A percentile compares a stretch with the other conserved stretches of the same genome.
Evolutionary conservation across 495 filamentous ascomycete species (phyloP).

Genomic region (Letharia columbiana): DNA sequence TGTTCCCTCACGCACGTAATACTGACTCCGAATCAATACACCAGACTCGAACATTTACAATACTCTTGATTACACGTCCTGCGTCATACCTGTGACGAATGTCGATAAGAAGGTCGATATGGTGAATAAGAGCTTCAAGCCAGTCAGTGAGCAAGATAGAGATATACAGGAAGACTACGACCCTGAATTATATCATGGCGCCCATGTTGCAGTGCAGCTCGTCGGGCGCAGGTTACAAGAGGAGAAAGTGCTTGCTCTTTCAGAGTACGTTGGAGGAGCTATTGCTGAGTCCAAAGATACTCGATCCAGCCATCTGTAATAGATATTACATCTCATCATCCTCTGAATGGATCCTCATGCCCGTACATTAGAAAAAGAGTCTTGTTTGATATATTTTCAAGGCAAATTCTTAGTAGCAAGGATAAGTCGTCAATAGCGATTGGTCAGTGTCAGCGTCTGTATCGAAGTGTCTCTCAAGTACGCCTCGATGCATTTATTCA

Average conservation of each 20-base stretch:
- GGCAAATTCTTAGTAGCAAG: neutral
- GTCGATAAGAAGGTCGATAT: constrained; percentile 48
- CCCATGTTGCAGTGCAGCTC: constrained; percentile 46
- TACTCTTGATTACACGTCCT: constrained; percentile 48
- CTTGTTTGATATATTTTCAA: neutral
- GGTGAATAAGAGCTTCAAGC: constrained; percentile 31
- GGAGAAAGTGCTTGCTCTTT: constrained; percentile 43
- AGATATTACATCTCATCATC: neutral
- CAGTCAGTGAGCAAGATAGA: constrained; percentile 37
- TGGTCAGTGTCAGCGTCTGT: neutral
- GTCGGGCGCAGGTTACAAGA: constrained; percentile 44
- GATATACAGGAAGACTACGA: constrained; percentile 43
- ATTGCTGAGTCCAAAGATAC: neutral
- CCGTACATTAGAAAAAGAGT: neutral
- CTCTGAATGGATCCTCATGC: neutral
- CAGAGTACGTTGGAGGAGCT: constrained; percentile 26
- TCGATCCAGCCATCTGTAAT: neutral
- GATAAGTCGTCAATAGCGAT: neutral
- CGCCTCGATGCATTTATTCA: neutral
- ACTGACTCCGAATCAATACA: neutral
- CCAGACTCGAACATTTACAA: constrained; percentile 44
- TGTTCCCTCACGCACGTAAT: neutral
- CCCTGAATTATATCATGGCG: constrained; percentile 44
- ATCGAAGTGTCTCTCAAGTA: neutral
- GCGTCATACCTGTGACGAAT: constrained; percentile 50